Evolutionary conservation across 2,329 filamentous ascomycete species (phyloP), one percentile per base, ranked within the genome.

Genomic region (Aureobasidium pullulans): DNA sequence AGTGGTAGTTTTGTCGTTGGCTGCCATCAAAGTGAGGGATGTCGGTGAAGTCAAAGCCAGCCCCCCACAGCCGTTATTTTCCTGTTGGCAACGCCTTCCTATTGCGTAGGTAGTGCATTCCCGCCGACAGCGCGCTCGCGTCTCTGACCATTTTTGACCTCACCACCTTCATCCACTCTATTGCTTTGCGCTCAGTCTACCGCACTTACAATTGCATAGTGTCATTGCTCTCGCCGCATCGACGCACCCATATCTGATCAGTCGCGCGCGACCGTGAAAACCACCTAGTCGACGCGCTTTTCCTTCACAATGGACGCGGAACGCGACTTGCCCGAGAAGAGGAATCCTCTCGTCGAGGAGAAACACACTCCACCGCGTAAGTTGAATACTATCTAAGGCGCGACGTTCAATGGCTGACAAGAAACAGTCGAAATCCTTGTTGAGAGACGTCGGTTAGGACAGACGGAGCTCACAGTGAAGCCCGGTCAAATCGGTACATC

Each of bases 381-480:
- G 79, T 59, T 28, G 10, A 58, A 37, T 28, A 9, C 53, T 16
- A 11, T 13, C 13, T 23, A 32, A 15, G 37, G 4, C 32, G 39
- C 16, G 32, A 31, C 31, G 39, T 47, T 47, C 44, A 50, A 37
- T 29, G 13, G 43, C 31, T 53, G 39, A 57, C 11, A 34, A 10
- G 32, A 6, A 40, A 37, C 69, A 79, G 77, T 74, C 62, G 75
- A 78, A 61, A 75, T 76, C 23, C 85, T 96, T 59, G 84, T 96
- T 64, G 79, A 86, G 73, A 87, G 91, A 70, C 88, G 94, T 69
- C 89, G 93, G 66, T 81, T 99, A 47, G 94, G 93, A 48, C 92
- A 96, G 76, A 99, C 94, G 28, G 89, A 95, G 74, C 82, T 99
- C 64, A 86, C 87, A 9, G 85, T 92, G 56, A 94, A 91, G 77